Base-by-base conservation (phyloP, 192 early-diverging fungal species). In the Podila epicladia region DNA sequence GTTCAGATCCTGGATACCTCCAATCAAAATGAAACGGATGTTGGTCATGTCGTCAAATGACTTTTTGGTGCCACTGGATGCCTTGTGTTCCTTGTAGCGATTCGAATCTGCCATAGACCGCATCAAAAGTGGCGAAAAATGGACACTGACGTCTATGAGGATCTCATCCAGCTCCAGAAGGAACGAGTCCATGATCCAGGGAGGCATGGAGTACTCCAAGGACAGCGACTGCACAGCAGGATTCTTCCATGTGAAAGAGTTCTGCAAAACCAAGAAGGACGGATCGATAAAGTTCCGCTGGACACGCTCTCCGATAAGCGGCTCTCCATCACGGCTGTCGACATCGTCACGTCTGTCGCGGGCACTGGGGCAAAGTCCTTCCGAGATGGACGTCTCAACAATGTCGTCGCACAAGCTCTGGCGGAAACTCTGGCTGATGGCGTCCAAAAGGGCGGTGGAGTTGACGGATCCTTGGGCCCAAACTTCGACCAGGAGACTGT, bases 401-500 rank as follows among this genome's bases (percentile, higher is more conserved):
- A 87, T 82, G 57, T 87, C 88, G 31, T 90, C 89, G 60, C 89
- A 90, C 19, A 90, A 61, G 45, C 83, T 85, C 65, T 89, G 89
- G 11, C 72, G 73, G 60, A 88, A 86, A 58, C 87, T 87, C 48
- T 74, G 71, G 38, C 60, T 72, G 37, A 90, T 63, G 15, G 83
- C 57, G 1, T 88, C 83, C 24, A 86, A 58, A 5, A 90, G 41
- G 0, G 69, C 59, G 0, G 73, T 24, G 0, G 77, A 80, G 58
- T 87, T 83, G 60, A 87, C 72, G 15, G 68, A 58, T 17, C 87
- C 85, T 31, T 87, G 78, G 0, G 75, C 65, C 89, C 89, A 90
- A 2, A 90, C 74, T 38, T 89, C 85, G 58, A 89, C 76, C 33
- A 73, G n/a, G 2, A 90, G 51, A 9, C 69, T 77, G 59, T 85